Evolutionary conservation across 2,329 filamentous ascomycete genomes (phyloP).

Genomic region (Aureobasidium zeae): DNA sequence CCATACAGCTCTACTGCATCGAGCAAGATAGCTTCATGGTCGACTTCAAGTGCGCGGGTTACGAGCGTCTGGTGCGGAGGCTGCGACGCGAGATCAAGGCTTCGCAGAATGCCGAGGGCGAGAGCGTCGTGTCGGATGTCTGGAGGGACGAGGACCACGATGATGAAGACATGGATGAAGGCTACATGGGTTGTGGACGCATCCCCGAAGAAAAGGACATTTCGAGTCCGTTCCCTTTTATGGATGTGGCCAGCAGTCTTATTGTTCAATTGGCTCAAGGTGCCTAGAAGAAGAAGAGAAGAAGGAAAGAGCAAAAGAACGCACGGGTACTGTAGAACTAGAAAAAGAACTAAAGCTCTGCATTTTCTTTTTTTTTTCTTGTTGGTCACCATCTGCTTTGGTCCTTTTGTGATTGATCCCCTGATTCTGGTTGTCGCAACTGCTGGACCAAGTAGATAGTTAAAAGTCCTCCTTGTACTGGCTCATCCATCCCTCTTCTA

Average conservation of each 20-base stretch:
- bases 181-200: conserved; percentile 39
- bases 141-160: conserved; percentile 24
- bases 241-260: conserved; percentile 83
- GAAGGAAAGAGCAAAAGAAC: too few relatives aligned
- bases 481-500: too few relatives aligned
- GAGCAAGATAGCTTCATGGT: conserved; percentile 89
- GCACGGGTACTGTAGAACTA: too few relatives aligned
- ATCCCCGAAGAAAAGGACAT: conserved; percentile 80
- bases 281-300: conserved; percentile 44
- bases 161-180: conserved; percentile 31
- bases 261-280: conserved; percentile 89
- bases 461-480: too few relatives aligned
- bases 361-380: too few relatives aligned
- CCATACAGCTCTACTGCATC: conserved; percentile 93
- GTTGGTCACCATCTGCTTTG: too few relatives aligned
- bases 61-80: conserved; percentile 66
- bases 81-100: conserved; percentile 30
- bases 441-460: too few relatives aligned
- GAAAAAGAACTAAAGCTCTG: too few relatives aligned
- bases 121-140: conserved; percentile 29
- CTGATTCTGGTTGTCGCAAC: too few relatives aligned
- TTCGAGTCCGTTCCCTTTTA: conserved; percentile 87
- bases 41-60: conserved; percentile 97
- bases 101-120: conserved; percentile 22
- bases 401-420: too few relatives aligned